These are phyloP conservation scores for Aureobasidium uvarum DNA, from an alignment of 2,329 filamentous ascomycete genomes.

Conservation along the genomic window DNA sequence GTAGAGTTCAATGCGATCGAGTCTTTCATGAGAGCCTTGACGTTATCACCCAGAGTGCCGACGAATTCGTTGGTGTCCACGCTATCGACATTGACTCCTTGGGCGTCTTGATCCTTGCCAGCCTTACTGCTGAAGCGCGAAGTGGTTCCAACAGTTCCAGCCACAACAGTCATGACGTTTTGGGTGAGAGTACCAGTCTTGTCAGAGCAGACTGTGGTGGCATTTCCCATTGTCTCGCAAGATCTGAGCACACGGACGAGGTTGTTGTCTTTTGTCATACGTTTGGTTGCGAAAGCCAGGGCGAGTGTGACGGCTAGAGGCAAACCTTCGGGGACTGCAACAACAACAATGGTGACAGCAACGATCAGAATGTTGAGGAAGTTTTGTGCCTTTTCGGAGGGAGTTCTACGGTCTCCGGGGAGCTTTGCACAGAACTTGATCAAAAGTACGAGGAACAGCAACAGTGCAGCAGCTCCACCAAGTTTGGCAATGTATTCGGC, in stretches of 20 bases:
- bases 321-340: conserved; percentile 66
- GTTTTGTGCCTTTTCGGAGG: conserved; percentile 73
- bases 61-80: conserved; percentile 57
- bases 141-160: conserved; percentile 63
- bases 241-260: conserved; percentile 65
- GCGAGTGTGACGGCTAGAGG: conserved; percentile 67
- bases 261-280: conserved; percentile 68
- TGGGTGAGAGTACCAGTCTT: conserved; percentile 74
- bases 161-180: conserved; percentile 74
- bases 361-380: conserved; percentile 64
- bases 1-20: conserved; percentile 68
- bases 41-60: conserved; percentile 50
- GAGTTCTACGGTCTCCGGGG: conserved; percentile 50
- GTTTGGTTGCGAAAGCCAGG: conserved; percentile 64
- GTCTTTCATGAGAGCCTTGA: conserved; percentile 59
- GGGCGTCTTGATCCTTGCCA: conserved; percentile 20
- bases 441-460: conserved; percentile 80
- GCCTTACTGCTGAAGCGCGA: conserved; percentile 52
- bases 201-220: conserved; percentile 74
- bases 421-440: conserved; percentile 79
- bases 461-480: conserved; percentile 70
- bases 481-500: conserved; percentile 79
- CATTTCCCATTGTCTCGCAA: conserved; percentile 70
- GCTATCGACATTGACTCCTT: conserved; percentile 41
- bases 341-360: conserved; percentile 65